Evolutionary conservation across 192 early-diverging fungal genomes (phyloP).

Genomic region (Jimgerdemannia lactiflua): DNA sequence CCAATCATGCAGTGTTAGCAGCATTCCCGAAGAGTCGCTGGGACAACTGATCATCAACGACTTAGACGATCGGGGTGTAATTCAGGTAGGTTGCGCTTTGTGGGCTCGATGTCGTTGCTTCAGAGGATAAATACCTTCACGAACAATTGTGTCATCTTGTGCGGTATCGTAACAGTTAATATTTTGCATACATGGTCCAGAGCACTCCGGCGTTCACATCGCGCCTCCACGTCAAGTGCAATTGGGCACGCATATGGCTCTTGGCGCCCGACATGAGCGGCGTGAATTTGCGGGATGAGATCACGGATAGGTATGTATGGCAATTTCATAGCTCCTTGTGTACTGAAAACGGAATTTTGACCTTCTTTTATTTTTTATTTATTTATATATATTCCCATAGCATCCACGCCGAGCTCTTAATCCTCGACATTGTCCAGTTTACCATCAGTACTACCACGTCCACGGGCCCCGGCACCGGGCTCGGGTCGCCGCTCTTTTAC

Average conservation of each 20-base stretch:
- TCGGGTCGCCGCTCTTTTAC: slow-evolving; percentile 16
- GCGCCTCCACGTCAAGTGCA: slow-evolving; percentile 1
- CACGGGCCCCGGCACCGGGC: not conserved
- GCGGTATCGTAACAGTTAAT: not conserved
- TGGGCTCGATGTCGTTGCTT: not conserved
- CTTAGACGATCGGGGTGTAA: not conserved
- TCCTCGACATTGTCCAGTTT: not conserved
- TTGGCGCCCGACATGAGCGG: slow-evolving; percentile 30
- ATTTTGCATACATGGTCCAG: slow-evolving; percentile 1
- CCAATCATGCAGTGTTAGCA: not conserved
- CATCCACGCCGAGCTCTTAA: not conserved
- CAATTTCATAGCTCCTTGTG: no score
- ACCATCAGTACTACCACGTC: not conserved
- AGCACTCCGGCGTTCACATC: slow-evolving; percentile 1
- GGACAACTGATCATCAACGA: not conserved
- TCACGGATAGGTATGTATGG: slow-evolving; percentile 11
- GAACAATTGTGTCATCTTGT: not conserved
- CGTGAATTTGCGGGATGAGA: slow-evolving; percentile 16
- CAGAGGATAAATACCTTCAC: not conserved
- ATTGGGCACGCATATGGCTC: slow-evolving; percentile 21
- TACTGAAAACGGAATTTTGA: no score
- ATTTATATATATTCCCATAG: not conserved
- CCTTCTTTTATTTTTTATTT: no score
- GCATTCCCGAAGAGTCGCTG: slow-evolving; percentile 7
- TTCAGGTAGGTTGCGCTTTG: not conserved